Evolutionary conservation across 352 stramenopile species (phyloP).

Genomic region (Lagenidium giganteum): DNA sequence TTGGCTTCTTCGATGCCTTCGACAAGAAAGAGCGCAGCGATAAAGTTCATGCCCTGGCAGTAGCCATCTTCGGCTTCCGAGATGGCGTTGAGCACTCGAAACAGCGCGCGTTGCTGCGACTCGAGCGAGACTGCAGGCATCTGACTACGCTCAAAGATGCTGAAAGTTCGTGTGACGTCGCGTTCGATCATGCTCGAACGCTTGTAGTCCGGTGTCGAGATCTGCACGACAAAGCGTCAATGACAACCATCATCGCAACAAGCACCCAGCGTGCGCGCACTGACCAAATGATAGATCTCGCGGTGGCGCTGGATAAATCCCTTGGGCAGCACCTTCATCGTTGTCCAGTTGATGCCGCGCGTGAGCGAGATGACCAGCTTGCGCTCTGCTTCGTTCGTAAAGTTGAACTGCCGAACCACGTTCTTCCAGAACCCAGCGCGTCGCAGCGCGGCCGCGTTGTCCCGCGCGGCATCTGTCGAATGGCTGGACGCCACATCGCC

Average conservation of each 20-base stretch:
- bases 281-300: conserved; percentile 72
- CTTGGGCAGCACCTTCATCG: conserved; percentile 35
- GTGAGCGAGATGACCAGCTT: conserved; percentile 60
- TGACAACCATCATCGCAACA: too few species aligned
- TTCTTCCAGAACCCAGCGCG: conserved; percentile 77
- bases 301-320: conserved; percentile 64
- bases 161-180: conserved; percentile 83
- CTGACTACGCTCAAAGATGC: conserved; percentile 70
- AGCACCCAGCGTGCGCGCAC: too few species aligned
- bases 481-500: too few species aligned
- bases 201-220: conserved; percentile 56
- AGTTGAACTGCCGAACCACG: conserved; percentile 79
- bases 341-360: conserved; percentile 56
- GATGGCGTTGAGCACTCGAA: conserved; percentile 79
- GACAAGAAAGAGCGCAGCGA: conserved; percentile 79
- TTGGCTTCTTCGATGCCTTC: conserved; percentile 77
- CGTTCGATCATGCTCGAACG: conserved; percentile 67
- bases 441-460: too few species aligned
- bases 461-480: too few species aligned
- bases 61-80: conserved; percentile 76
- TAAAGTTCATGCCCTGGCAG: conserved; percentile 89
- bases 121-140: conserved; percentile 27
- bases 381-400: conserved; percentile 59
- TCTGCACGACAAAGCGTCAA: too few species aligned
- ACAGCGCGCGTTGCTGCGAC: conserved; percentile 56